Evolutionary conservation across 1,284 basidiomycete species (phyloP).

Genomic region (Wolfiporia cocos): DNA sequence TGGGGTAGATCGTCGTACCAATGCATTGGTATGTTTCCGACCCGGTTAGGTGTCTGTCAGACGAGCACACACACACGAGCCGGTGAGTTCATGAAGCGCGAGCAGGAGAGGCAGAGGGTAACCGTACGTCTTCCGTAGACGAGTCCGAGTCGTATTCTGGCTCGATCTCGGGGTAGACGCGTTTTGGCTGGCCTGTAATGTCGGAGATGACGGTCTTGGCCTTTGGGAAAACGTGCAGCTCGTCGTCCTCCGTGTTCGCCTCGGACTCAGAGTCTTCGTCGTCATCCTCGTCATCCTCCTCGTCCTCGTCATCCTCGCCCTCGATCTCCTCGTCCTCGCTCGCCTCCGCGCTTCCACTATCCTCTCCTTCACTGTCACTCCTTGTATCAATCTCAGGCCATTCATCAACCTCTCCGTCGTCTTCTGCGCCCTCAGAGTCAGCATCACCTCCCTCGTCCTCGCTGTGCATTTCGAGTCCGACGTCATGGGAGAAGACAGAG

Average conservation of each 20-base stretch:
- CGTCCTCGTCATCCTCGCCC: conserved; percentile 36
- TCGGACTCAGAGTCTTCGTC: conserved; percentile 28
- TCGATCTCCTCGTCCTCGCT: conserved; percentile 19
- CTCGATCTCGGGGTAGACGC: conserved; percentile 92
- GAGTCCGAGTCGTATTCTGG: conserved; percentile 97
- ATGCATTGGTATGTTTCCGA: conserved; percentile 94
- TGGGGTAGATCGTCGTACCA: conserved; percentile 99
- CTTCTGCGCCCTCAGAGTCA: conserved; percentile 36
- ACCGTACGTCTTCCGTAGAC: conserved; percentile 91
- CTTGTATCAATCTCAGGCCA: conserved; percentile 52
- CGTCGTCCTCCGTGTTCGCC: conserved; percentile 33
- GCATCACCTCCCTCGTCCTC: conserved; percentile 56
- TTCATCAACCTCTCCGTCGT: conserved; percentile 38
- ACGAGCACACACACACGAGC: neutral
- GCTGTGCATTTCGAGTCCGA: conserved; percentile 60
- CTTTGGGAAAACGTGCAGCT: conserved; percentile 50
- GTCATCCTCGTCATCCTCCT: conserved; percentile 32
- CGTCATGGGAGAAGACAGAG: conserved; percentile 31
- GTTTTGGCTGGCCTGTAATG: conserved; percentile 85
- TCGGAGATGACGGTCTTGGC: conserved; percentile 67
- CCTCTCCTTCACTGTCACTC: conserved; percentile 40
- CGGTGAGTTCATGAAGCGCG: too few species aligned
- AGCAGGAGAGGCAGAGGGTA: too few species aligned
- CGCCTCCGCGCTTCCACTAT: conserved; percentile 8
- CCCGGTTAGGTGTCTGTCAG: conserved; percentile 90